Base-by-base conservation (phyloP, 805 yeast genomes). In the Geotrichum ghanense region DNA sequence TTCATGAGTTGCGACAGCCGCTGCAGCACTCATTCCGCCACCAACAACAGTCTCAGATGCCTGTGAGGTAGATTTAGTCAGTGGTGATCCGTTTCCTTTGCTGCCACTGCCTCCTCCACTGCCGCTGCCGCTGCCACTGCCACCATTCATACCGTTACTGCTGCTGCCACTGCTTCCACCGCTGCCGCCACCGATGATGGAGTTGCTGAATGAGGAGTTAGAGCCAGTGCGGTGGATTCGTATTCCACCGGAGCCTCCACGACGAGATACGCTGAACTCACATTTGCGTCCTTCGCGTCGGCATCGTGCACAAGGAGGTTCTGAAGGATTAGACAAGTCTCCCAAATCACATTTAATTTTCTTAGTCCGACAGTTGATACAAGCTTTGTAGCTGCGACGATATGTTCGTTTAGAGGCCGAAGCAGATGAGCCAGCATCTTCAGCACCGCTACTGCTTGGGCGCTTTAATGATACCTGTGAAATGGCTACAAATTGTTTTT, bases 341-440 rank as follows among this genome's bases (percentile, higher is more conserved):
- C 95, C 95, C 53, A 89, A 65, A 59, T 87, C 95, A 67, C 97
- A 89, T 56, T 79, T 79, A 40, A 86, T 85, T 57, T 89, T 90
- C 39, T 95, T 73, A 4, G 79, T 75, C 16, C 96, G 74, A 60
- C 97, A 89, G 63, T 79, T 84, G 43, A 84, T 64, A 57, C 97
- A 89, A 1, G 97, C 97, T 51, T 77, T 73, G 61, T 84, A 89
- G 50, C 79, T 77, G 51, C 95, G 67, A 53, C 69, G 75, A 68
- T 73, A 81, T n/a, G 53, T 22, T 39, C 21, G 9, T 24, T 39
- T 7, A 9, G 25, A 22, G 9, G 42, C 34, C 20, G 19, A 43
- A n/a, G 47, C 25, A 5, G 37, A n/a, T n/a, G n/a, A n/a, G n/a
- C n/a, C n/a, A n/a, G n/a, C n/a, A n/a, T n/a, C n/a, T n/a, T n/a